phyloP scores from a whole-genome alignment of 2,329 filamentous ascomycete species.

The Penicillium vulpinum region DNA sequence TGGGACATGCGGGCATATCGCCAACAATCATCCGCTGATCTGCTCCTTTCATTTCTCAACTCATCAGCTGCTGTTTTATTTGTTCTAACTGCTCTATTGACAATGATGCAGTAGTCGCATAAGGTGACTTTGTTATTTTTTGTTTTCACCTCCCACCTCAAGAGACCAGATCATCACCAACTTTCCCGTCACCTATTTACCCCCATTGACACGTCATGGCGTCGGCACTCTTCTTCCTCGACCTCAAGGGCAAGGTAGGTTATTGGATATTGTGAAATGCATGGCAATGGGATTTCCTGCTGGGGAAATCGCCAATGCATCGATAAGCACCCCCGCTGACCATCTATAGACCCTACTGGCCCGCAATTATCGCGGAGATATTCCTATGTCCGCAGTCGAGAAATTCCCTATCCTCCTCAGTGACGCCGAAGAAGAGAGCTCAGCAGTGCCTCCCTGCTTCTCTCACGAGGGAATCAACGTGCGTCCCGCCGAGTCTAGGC shows the following conservation, averaged over 20 bases:
- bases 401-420: conserved; percentile 94
- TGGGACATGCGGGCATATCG: conserved; percentile 13
- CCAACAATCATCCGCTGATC: conserved; percentile 6
- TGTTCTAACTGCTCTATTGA: not conserved
- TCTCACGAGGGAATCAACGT: conserved; percentile 98
- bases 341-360: conserved; percentile 81
- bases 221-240: conserved; percentile 96
- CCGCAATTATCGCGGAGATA: conserved; percentile 97
- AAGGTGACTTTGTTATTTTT: conserved; percentile 5
- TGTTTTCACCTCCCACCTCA: not conserved
- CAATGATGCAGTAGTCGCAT: conserved; percentile 13
- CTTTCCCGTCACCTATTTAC: conserved; percentile 7
- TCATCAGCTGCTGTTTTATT: not conserved
- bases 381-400: conserved; percentile 98
- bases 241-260: conserved; percentile 97
- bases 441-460: conserved; percentile 95
- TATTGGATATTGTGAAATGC: not conserved
- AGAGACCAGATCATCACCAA: conserved; percentile 7
- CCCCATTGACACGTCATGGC: conserved; percentile 66
- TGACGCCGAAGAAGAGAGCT: conserved; percentile 98
- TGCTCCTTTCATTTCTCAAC: conserved; percentile 4
- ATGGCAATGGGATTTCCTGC: not conserved
- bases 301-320: conserved; percentile 20
- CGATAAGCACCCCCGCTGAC: conserved; percentile 21
- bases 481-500: conserved; percentile 40